phyloP scores from a whole-genome alignment of 2,329 filamentous ascomycete genomes.

The Lachnellula cervina region DNA sequence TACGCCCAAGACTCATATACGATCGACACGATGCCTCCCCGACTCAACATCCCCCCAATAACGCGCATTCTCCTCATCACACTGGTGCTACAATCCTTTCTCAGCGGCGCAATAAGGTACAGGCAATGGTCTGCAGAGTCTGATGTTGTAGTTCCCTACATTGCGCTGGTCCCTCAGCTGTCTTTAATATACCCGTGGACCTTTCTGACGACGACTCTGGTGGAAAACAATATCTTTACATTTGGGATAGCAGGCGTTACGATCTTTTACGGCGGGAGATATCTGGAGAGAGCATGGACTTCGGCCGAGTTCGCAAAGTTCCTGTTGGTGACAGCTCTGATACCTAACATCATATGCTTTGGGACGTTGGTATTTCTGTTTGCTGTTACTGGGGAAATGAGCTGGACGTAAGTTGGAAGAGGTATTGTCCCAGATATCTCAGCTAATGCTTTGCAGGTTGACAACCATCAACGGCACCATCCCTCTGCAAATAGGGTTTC shows the following conservation, averaged over 20 bases:
- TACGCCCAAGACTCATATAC: not conserved
- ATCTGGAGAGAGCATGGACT: conserved; percentile 94
- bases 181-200: conserved; percentile 93
- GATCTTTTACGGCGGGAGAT: conserved; percentile 86
- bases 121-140: conserved; percentile 60
- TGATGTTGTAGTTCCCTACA: conserved; percentile 73
- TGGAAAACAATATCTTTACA: conserved; percentile 91
- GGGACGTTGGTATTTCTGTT: conserved; percentile 69
- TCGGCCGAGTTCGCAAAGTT: conserved; percentile 90
- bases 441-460: conserved; percentile 45
- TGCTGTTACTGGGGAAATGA: conserved; percentile 60
- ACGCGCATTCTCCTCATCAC: conserved; percentile 76
- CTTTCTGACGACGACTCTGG: conserved; percentile 76
- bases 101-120: conserved; percentile 76
- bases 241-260: conserved; percentile 71
- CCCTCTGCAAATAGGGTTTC: conserved; percentile 84
- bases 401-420: conserved; percentile 58
- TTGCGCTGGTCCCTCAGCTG: conserved; percentile 77
- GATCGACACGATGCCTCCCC: conserved; percentile 59
- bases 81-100: conserved; percentile 70
- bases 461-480: conserved; percentile 86
- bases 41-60: conserved; percentile 88
- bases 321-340: conserved; percentile 66
- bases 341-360: conserved; percentile 77
- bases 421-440: conserved; percentile 26